Evolutionary conservation across 2,329 filamentous ascomycete genomes (phyloP).

Genomic region (Plectosphaerella cucumerina): DNA sequence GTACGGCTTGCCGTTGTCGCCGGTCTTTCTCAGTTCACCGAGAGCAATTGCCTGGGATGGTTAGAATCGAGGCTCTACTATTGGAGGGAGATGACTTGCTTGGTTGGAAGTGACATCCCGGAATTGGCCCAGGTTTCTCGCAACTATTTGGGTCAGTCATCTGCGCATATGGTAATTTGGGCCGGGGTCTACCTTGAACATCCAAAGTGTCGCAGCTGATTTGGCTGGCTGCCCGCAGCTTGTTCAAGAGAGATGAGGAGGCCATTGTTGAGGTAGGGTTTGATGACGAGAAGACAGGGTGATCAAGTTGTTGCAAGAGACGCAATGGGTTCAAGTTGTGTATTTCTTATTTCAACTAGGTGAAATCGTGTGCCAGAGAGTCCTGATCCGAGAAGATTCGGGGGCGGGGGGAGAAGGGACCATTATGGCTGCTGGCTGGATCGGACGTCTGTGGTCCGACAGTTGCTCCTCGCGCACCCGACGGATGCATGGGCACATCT

Average conservation of each 20-base stretch:
- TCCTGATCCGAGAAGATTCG: no score
- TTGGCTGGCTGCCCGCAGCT: slow-evolving; percentile 12
- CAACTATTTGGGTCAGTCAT: slow-evolving; percentile 16
- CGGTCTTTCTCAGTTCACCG: slow-evolving; percentile 22
- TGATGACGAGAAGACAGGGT: background rate
- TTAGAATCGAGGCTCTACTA: background rate
- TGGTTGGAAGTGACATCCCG: slow-evolving; percentile 32
- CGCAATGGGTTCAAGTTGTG: no score
- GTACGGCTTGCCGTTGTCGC: slow-evolving; percentile 15
- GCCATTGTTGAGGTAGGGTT: background rate
- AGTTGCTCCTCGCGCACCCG: no score
- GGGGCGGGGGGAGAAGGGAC: no score
- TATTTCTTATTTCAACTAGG: no score
- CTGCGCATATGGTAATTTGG: background rate
- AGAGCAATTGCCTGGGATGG: slow-evolving; percentile 26
- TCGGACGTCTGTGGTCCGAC: no score
- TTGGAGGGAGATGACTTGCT: slow-evolving; percentile 8
- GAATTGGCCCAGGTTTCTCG: slow-evolving; percentile 25
- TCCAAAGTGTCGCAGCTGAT: slow-evolving; percentile 34
- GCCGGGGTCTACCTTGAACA: slow-evolving; percentile 17
- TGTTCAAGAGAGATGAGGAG: slow-evolving; percentile 6
- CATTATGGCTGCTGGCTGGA: no score
- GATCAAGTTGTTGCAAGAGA: no score
- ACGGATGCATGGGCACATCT: no score
- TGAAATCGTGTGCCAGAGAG: no score